Base-by-base conservation (phyloP, 2,329 filamentous ascomycete genomes). In the Pestalotiopsis sp. region DNA sequence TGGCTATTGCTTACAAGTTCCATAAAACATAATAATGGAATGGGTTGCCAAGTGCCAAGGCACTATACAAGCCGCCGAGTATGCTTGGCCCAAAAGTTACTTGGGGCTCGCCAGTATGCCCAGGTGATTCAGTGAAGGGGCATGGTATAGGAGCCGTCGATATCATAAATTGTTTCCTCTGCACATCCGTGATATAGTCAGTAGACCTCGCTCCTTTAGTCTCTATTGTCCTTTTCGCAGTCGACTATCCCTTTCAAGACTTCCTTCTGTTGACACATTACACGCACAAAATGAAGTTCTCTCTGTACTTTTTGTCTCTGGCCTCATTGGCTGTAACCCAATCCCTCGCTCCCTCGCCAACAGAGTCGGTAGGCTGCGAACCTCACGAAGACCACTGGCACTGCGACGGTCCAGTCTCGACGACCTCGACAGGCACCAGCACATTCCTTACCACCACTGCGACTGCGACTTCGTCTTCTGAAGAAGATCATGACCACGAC, bases 381-480 rank as follows among this genome's bases (percentile, higher is more conserved):
- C 72, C 80, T 13, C 81, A 83, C 63, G 77, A 74, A n/a, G 81
- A 83, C 71, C 81, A 82, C 75, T 81, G 79, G 71, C 71, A 72
- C 56, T 71, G 69, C 61, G 69, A 72, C 20, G 71, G 69, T 11
- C 71, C 72, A 6, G 72, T 63, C n/a, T 66, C 72, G 4, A 61
- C 67, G 6, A 65, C 62, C n/a, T 20, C 14, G 36, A 9, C 59
- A 17, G 59, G 27, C 2, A 56, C 67, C 9, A 38, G 23, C 57
- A 59, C 65, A 2, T 61, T 23, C 3, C n/a, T 36, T 27, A 36
- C 69, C 6, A 62, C 25, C 5, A 25, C 61, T 4, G 38, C 64
- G 9, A 25, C 36, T 31, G 52, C 69, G 5, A 61, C 25, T 17
- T 31, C 63, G 9, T 69, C 69, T 17, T 66, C 38, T 20, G 58